Percentiles rank a stretch among this genome's conserved stretches.
phyloP scores from a whole-genome alignment of 352 stramenopile species.

The Phytophthora parvispora region DNA sequence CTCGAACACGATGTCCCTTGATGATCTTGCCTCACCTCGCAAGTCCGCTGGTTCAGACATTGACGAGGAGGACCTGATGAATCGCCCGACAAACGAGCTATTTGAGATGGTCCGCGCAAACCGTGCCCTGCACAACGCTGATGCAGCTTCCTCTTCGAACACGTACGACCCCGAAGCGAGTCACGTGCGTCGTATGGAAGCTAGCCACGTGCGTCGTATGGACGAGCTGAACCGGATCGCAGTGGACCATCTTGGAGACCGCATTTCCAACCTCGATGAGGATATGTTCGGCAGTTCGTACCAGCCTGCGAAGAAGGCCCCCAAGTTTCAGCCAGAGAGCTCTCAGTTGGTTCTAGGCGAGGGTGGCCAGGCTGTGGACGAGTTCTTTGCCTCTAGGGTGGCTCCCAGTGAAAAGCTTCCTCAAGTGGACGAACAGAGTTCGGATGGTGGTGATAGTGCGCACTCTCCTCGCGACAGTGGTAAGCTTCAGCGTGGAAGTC shows the following conservation, averaged over 20 bases:
- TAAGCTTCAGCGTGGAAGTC: slow-evolving; percentile 20
- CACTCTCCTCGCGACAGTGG: slow-evolving; percentile 20
- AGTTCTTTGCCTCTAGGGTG: slow-evolving; percentile 26
- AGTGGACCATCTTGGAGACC: slow-evolving; percentile 51
- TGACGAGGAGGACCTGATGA: slow-evolving; percentile 61
- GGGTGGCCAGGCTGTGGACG: slow-evolving; percentile 27
- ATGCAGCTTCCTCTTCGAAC: slow-evolving; percentile 34
- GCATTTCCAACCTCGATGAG: slow-evolving; percentile 53
- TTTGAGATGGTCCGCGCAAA: slow-evolving; percentile 59
- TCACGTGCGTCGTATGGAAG: slow-evolving; percentile 61
- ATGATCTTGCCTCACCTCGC: slow-evolving; percentile 27
- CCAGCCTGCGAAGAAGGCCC: slow-evolving; percentile 6
- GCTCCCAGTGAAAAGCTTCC: slow-evolving; percentile 20
- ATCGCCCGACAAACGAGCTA: slow-evolving; percentile 55
- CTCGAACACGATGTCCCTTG: slow-evolving; percentile 32
- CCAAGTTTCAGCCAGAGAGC: slow-evolving; percentile 23
- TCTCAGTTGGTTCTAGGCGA: slow-evolving; percentile 37
- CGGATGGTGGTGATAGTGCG: slow-evolving; percentile 16
- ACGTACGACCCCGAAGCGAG: slow-evolving; percentile 55
- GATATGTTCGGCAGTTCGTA: slow-evolving; percentile 32
- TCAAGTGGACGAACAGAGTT: slow-evolving; percentile 21
- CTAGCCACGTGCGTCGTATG: slow-evolving; percentile 60
- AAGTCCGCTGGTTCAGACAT: slow-evolving; percentile 36
- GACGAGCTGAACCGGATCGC: slow-evolving; percentile 63
- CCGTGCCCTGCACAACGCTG: slow-evolving; percentile 11